Evolutionary conservation across 2,329 filamentous ascomycete species (phyloP).

Genomic region (Pseudogymnoascus sp.): DNA sequence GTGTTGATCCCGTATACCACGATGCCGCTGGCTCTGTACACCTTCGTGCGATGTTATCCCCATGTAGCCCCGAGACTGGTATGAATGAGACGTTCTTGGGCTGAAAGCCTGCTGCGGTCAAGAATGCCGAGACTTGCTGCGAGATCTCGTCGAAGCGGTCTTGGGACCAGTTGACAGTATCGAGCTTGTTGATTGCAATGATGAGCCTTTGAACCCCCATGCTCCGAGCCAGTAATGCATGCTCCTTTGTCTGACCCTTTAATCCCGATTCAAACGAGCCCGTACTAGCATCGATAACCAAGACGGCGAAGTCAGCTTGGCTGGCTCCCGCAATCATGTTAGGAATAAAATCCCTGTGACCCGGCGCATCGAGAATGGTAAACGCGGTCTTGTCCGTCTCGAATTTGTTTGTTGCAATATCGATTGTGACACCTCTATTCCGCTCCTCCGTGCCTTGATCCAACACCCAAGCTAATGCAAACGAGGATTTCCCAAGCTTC

Average conservation of each 20-base stretch:
- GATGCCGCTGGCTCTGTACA: constrained; percentile 47
- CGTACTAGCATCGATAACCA: constrained; percentile 85
- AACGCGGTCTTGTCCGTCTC: constrained; percentile 81
- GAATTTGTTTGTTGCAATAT: constrained; percentile 92
- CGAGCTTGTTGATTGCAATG: constrained; percentile 92
- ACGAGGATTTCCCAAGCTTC: constrained; percentile 87
- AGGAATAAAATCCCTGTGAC: constrained; percentile 91
- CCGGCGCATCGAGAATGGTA: constrained; percentile 91
- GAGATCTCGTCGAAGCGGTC: constrained; percentile 78
- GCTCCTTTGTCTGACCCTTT: constrained; percentile 89
- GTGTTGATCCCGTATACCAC: constrained; percentile 75
- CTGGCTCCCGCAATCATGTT: constrained; percentile 98
- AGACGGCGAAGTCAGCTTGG: constrained; percentile 89
- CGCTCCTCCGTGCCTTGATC: constrained; percentile 88
- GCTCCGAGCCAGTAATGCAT: constrained; percentile 80
- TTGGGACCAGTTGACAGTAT: constrained; percentile 75
- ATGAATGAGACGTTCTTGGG: constrained; percentile 76
- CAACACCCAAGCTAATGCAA: constrained; percentile 93
- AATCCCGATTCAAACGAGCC: constrained; percentile 91
- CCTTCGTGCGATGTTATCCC: constrained; percentile 69
- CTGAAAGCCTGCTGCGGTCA: constrained; percentile 74
- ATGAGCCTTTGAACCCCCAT: constrained; percentile 84
- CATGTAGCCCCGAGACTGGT: constrained; percentile 80
- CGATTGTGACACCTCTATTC: constrained; percentile 85
- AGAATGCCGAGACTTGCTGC: constrained; percentile 73